A percentile compares a stretch with the other conserved stretches of the same genome.
Evolutionary conservation across 306 rosid genomes (phyloP).

Genomic region (Ziziphus jujuba): DNA sequence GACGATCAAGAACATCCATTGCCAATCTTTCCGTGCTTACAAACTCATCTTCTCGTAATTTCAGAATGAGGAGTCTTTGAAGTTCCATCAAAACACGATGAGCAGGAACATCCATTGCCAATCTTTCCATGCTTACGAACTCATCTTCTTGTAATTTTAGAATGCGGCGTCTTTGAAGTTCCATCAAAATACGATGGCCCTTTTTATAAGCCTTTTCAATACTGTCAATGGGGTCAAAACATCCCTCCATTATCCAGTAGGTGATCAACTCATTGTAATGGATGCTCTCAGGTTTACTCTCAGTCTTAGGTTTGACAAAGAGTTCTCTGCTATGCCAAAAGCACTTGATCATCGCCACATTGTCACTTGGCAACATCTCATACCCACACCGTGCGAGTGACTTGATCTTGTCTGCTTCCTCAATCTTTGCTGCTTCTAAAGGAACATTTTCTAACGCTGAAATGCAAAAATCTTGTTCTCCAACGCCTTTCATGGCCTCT

Average conservation of each 20-base stretch:
- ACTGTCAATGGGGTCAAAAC: slow-evolving; percentile 2
- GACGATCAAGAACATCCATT: background rate
- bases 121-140: no score
- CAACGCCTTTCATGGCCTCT: slow-evolving; percentile 1
- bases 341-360: slow-evolving; percentile 17
- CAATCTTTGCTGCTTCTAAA: background rate
- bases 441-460: background rate
- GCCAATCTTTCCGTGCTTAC: slow-evolving; percentile 18
- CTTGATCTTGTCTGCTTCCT: background rate
- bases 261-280: slow-evolving; percentile 35
- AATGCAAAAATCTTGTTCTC: background rate
- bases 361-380: slow-evolving; percentile 16
- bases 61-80: slow-evolving; percentile 13
- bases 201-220: slow-evolving; percentile 21
- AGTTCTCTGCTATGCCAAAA: slow-evolving; percentile 25
- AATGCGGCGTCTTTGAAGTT: no score
- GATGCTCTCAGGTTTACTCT: slow-evolving; percentile 7
- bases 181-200: slow-evolving; percentile 6
- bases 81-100: slow-evolving; percentile 30
- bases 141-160: no score
- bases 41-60: slow-evolving; percentile 15
- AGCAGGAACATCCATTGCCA: no score
- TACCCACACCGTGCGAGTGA: slow-evolving; percentile 16
- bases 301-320: slow-evolving; percentile 2
- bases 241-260: slow-evolving; percentile 41